Base-by-base conservation (phyloP, 2,329 filamentous ascomycete species). In the Coniochaeta sp. region DNA sequence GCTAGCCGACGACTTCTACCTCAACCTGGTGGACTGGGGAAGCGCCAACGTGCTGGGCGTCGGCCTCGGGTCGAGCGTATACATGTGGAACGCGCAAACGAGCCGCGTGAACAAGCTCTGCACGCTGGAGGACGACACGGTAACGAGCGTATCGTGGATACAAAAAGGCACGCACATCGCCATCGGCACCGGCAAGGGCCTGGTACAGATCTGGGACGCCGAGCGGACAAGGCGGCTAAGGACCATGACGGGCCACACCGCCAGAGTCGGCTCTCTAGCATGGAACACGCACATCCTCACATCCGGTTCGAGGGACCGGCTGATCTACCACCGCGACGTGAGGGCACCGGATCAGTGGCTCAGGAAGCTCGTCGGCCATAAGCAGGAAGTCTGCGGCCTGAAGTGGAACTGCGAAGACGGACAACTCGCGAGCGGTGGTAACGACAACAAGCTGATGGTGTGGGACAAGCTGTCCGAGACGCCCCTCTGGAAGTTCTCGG, bases 201-300 rank as follows among this genome's bases (percentile, higher is more conserved):
- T 96, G 38, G 93, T 99, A 3, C 93, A 98, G 71, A 98, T 99
- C 54, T 99, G 93, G 91, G 95, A 99, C 75, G 95, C 93, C 1
- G 90, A 96, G 69, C 88, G 89, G 71, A 86, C 89, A 63, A 86
- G 93, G 62, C 85, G 93, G 55, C 75, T 99, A 61, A 86, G 95
- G 65, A 97, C 93, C 8, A 99, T 99, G 95, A 96, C 91, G 7
- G 95, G 95, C 2, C 95, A 99, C 73, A 95, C 92, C 0, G 91
- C 89, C 62, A 87, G 95, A 62, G 95, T 99, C 42, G 95, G 95
- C 26, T 92, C 93, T 32, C 79, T 99, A 62, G 95, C 95, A 0
- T 99, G 95, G 95, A 99, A 99, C 69, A 92, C 95, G 58, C 95
- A 99, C 71, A 96, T 99, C 59, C 85, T 99, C 24, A 96, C 93